Base-by-base conservation (phyloP, 495 filamentous ascomycete species). In the Tuber microsphaerosporum region DNA sequence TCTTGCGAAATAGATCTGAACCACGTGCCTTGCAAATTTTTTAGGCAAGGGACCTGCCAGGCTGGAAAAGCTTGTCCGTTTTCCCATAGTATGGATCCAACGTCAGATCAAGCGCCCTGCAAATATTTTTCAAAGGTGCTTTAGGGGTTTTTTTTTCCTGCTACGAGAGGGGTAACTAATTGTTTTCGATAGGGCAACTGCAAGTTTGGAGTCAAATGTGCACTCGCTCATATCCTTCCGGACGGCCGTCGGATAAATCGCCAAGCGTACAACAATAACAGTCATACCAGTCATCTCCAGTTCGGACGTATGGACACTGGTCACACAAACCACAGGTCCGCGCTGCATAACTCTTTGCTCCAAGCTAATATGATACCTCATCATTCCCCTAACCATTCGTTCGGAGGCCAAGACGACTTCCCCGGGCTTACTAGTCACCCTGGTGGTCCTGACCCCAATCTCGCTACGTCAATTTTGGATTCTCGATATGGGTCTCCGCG, bases 1-100 rank as follows among this genome's bases (percentile, higher is more conserved):
- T 43, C 41, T 22, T 51, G 76, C 71, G 45, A 48, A 69, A 48
- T 83, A 99, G 95, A 97, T 83, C 96, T 97, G 22, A 93, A 93
- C 71, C 95, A 98, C 86, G 95, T 99, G 56, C 95, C 95, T 26
- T 99, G 95, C 91, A 98, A 98, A 86, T 99, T 99, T 90, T 99
- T 93, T 85, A 90, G 93, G 70, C 92, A 97, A 85, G 95, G 95
- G 82, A 90, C 92, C 81, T 99, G 95, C 85, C 94, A 97, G 88
- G 95, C 95, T 70, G 95, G 95, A 78, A 91, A 91, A 82, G 92
- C 94, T 69, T 99, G 95, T 85, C 95, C 95, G 56, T 99, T 98
- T 85, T 91, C 93, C 76, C 95, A 99, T 85, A 94, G 94, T 69
- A 89, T 92, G 75, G 91, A 94, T 83, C 85, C 90, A 34, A 87